Evolutionary conservation across 306 rosid species (phyloP).

Genomic region (Vicia villosa): DNA sequence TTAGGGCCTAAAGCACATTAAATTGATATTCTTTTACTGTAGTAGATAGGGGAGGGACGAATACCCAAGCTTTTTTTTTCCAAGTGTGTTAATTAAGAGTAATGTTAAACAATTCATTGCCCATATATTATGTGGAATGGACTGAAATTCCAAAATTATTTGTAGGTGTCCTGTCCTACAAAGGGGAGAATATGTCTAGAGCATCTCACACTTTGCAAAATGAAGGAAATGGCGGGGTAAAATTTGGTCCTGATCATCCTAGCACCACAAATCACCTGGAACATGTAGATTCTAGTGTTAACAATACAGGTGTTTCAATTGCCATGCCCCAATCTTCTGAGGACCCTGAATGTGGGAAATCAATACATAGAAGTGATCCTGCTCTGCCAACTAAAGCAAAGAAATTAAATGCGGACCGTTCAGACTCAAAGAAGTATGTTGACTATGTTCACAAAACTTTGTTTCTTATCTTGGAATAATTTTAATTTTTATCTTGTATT

Average conservation of each 20-base stretch:
- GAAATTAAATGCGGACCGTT: conserved; percentile 70
- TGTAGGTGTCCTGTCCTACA: conserved; percentile 57
- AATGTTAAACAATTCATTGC: conserved; percentile 22
- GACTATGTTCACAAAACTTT: conserved; percentile 44
- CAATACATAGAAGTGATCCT: conserved; percentile 60
- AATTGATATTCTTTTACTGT: conserved; percentile 4
- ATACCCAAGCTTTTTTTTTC: conserved; percentile 1
- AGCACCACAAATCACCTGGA: conserved; percentile 56
- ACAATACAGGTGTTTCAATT: conserved; percentile 66
- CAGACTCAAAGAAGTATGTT: conserved; percentile 81
- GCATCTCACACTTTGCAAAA: conserved; percentile 49
- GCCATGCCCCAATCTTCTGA: conserved; percentile 70
- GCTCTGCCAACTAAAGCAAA: conserved; percentile 67
- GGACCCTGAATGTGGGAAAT: conserved; percentile 74
- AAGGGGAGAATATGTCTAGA: conserved; percentile 57
- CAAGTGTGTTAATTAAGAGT: conserved; percentile 2
- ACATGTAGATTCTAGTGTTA: conserved; percentile 78
- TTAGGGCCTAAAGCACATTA: background rate
- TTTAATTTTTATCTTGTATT: background rate
- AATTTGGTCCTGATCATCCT: conserved; percentile 55
- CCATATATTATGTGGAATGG: conserved; percentile 14
- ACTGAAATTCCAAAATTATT: conserved; percentile 42
- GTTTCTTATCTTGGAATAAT: background rate
- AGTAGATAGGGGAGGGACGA: conserved; percentile 4
- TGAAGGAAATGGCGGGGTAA: conserved; percentile 54